These are phyloP conservation scores for Fusarium sublunatum DNA, from an alignment of 2,329 filamentous ascomycete species.

Conservation along the genomic window DNA sequence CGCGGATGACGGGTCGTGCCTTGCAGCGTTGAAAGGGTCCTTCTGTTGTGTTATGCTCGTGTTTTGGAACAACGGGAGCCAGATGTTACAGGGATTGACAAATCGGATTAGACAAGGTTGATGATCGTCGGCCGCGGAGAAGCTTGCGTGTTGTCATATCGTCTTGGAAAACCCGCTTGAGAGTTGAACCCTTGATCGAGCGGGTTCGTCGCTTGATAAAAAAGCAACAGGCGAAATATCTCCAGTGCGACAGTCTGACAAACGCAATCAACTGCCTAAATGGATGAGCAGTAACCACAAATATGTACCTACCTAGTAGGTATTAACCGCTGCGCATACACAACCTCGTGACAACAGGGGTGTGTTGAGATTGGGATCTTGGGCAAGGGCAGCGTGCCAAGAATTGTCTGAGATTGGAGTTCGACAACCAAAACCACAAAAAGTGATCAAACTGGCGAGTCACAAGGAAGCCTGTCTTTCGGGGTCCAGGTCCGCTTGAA, in stretches of 20 bases:
- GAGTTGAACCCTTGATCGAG: background rate
- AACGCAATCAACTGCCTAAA: background rate
- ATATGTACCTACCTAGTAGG: conserved; percentile 28
- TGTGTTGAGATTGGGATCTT: conserved; percentile 26
- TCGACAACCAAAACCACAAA: conserved; percentile 32
- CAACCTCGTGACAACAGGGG: conserved; percentile 22
- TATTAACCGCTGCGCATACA: conserved; percentile 27
- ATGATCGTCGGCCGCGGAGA: conserved; percentile 41
- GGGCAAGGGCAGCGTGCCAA: conserved; percentile 29
- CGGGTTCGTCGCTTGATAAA: conserved; percentile 8
- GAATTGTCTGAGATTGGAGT: conserved; percentile 35
- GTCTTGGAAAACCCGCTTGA: conserved; percentile 9
- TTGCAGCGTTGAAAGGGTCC: conserved; percentile 40
- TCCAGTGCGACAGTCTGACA: background rate
- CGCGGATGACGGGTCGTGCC: conserved; percentile 41
- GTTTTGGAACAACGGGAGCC: conserved; percentile 15
- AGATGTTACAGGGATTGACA: conserved; percentile 33
- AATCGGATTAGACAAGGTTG: conserved; percentile 36
- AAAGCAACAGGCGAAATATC: conserved; percentile 3
- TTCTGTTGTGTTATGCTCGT: conserved; percentile 26
- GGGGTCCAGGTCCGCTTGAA: conserved; percentile 27
- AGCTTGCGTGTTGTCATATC: conserved; percentile 19
- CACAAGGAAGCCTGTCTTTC: conserved; percentile 34
- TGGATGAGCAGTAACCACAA: conserved; percentile 28
- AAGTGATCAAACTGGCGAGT: conserved; percentile 31